Conservation (phyloP, 306 rosid species). For the Abrus precatorius region DNA sequence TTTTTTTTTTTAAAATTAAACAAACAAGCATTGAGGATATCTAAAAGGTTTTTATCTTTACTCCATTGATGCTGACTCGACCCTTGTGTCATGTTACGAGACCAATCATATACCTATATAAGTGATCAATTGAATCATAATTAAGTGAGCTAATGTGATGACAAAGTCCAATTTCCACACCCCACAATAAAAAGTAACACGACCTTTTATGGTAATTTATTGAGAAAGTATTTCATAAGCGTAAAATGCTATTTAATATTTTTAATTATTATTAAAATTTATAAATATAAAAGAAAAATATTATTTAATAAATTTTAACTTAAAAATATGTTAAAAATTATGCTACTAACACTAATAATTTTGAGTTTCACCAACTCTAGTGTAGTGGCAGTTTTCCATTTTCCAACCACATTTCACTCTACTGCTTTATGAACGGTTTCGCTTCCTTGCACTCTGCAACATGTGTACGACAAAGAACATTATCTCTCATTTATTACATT, state of each 20-base stretch:
- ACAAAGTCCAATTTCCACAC: not conserved
- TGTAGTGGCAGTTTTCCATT: conserved; percentile 10
- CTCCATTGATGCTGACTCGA: not conserved
- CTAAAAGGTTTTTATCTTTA: not conserved
- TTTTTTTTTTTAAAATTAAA: not conserved
- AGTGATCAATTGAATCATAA: not conserved
- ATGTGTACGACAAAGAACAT: conserved; percentile 6
- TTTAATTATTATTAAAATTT: too few relatives aligned
- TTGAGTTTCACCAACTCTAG: conserved; percentile 14
- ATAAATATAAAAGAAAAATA: too few relatives aligned
- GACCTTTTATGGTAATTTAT: conserved; percentile 2
- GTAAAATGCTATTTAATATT: too few relatives aligned
- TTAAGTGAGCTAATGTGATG: not conserved
- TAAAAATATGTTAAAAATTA: too few relatives aligned
- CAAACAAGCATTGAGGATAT: not conserved
- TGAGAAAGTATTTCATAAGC: not conserved
- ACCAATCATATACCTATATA: not conserved
- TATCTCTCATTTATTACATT: conserved; percentile 27
- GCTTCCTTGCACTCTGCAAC: conserved; percentile 15
- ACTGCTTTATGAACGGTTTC: not conserved
- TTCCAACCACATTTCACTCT: not conserved
- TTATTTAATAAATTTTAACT: too few relatives aligned
- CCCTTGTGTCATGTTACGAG: not conserved
- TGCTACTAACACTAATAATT: not conserved
- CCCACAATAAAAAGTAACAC: conserved; percentile 10